Evolutionary conservation across 352 stramenopile genomes (phyloP).

Genomic region (Pythium coloratum): DNA sequence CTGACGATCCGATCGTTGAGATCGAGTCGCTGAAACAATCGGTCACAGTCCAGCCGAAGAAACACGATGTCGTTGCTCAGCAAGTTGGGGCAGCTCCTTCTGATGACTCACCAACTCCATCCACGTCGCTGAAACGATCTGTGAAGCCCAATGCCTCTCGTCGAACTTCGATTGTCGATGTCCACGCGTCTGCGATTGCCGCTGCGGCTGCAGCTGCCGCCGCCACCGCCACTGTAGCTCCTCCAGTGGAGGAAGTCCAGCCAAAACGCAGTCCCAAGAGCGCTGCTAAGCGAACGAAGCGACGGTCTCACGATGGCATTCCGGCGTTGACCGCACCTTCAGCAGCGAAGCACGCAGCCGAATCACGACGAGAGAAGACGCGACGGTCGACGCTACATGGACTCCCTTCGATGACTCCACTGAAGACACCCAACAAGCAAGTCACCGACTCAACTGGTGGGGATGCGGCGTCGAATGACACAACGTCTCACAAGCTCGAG

Average conservation of each 20-base stretch:
- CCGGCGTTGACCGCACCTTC: not conserved
- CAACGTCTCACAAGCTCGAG: not conserved
- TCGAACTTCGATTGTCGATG: constrained; percentile 5
- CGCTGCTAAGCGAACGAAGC: constrained; percentile 5
- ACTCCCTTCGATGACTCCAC: not conserved
- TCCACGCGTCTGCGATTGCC: constrained; percentile 17
- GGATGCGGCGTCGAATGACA: not conserved
- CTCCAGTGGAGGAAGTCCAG: not conserved
- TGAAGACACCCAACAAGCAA: not conserved
- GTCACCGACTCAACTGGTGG: not conserved
- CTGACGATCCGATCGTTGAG: not conserved
- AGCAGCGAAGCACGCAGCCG: not conserved
- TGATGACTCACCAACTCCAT: not conserved
- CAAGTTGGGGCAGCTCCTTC: not conserved
- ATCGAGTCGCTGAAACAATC: not conserved
- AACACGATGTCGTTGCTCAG: not conserved
- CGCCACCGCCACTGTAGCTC: constrained; percentile 7
- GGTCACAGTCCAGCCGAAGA: not conserved
- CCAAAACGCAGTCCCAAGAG: constrained; percentile 6
- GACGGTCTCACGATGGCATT: constrained; percentile 21
- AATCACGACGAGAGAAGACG: not conserved
- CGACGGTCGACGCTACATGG: constrained; percentile 15
- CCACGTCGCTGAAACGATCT: not conserved
- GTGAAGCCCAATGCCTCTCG: not conserved
- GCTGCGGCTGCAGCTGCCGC: constrained; percentile 16